These are phyloP conservation scores for Gaertneriomyces sp. DNA, from an alignment of 192 early-diverging fungal species.

Conservation along the genomic window DNA sequence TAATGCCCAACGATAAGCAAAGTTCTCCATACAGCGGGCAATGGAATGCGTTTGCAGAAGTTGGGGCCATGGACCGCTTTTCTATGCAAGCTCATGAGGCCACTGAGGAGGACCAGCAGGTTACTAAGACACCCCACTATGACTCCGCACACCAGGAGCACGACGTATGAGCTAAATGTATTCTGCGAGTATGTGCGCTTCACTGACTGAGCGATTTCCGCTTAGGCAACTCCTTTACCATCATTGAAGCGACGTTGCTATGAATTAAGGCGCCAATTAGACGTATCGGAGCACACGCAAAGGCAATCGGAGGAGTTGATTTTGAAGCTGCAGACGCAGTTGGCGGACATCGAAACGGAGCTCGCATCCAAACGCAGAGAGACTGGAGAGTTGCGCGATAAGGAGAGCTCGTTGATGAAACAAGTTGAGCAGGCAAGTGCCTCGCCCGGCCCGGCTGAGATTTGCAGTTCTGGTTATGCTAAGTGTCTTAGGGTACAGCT, in stretches of 20 bases:
- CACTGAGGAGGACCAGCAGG: no score
- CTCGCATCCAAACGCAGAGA: slow-evolving; percentile 2
- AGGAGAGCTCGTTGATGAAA: neutral
- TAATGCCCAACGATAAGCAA: no score
- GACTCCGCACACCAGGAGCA: no score
- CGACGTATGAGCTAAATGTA: no score
- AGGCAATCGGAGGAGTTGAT: slow-evolving; percentile 3
- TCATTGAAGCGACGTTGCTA: neutral
- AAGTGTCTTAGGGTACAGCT: neutral
- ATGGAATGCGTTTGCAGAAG: no score
- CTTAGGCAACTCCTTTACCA: neutral
- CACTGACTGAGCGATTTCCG: no score
- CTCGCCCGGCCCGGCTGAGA: neutral
- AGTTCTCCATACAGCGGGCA: no score
- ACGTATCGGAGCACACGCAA: slow-evolving; percentile 1
- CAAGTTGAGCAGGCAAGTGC: slow-evolving; percentile 10
- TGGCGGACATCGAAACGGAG: slow-evolving; percentile 2
- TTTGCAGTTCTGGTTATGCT: neutral
- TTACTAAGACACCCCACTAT: no score
- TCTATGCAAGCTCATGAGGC: no score
- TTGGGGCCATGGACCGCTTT: no score
- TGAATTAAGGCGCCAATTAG: slow-evolving; percentile 5
- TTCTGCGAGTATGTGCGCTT: no score
- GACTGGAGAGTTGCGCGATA: neutral
- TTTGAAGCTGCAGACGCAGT: neutral